phyloP scores from a whole-genome alignment of 768 basidiomycete genomes.

The Pleurotus pulmonarius region DNA sequence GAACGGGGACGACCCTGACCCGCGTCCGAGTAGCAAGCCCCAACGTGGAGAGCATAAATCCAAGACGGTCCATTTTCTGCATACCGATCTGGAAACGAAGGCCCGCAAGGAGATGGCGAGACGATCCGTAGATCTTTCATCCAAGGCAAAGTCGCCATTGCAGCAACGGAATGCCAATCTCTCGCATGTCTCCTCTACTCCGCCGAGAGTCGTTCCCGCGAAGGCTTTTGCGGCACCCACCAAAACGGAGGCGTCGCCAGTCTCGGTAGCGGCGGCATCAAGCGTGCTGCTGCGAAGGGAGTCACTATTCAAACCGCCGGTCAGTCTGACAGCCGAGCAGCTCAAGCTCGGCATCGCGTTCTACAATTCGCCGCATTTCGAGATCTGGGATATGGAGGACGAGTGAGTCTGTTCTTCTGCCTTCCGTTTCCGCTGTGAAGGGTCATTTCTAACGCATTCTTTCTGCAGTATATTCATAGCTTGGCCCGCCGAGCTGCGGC shows the following conservation, averaged over 20 bases:
- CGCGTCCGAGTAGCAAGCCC: background rate
- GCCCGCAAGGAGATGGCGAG: background rate
- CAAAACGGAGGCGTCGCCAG: background rate
- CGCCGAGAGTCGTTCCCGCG: background rate
- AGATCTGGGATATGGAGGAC: constrained; percentile 32
- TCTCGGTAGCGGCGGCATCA: too few species aligned
- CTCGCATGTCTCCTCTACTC: background rate
- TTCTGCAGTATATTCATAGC: background rate
- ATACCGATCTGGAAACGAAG: background rate
- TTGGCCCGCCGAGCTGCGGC: constrained; percentile 3
- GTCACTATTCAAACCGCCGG: background rate
- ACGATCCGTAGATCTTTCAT: background rate
- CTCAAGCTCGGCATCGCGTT: constrained; percentile 26
- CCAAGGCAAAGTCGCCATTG: background rate
- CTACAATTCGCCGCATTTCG: constrained; percentile 25
- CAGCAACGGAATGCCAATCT: background rate
- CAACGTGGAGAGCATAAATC: background rate
- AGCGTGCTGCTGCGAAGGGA: background rate
- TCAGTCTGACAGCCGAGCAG: background rate
- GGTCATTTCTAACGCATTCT: too few species aligned
- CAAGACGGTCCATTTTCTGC: background rate
- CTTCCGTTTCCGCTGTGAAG: too few species aligned
- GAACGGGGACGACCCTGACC: background rate
- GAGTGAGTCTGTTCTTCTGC: constrained; percentile 18
- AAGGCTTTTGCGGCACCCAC: background rate